phyloP scores from a whole-genome alignment of 2,329 filamentous ascomycete genomes.

The Fusarium anguioides region DNA sequence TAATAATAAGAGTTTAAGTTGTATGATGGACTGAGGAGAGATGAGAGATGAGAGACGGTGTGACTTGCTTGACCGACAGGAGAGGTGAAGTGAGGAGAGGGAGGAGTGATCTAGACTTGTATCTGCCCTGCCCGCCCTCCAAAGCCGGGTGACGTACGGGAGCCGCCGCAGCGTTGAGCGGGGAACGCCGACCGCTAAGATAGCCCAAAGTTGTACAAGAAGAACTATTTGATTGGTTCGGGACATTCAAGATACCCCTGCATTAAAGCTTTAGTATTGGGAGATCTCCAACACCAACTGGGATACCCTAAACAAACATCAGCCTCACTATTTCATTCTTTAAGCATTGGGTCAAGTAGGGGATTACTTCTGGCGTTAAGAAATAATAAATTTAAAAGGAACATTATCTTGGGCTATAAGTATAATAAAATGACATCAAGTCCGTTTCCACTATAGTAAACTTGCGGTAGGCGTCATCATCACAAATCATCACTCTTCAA shows the following conservation, averaged over 20 bases:
- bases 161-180: constrained; percentile 41
- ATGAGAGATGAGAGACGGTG: constrained; percentile 29
- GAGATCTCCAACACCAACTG: neutral
- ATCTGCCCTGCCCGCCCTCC: constrained; percentile 17
- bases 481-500: no score
- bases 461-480: no score
- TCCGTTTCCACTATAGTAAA: no score
- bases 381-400: neutral
- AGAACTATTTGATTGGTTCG: constrained; percentile 30
- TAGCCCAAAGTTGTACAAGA: constrained; percentile 36
- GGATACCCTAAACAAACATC: constrained; percentile 25
- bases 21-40: constrained; percentile 22
- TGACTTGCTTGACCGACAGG: constrained; percentile 32
- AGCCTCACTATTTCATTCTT: neutral
- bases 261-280: neutral
- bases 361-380: neutral
- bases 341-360: neutral
- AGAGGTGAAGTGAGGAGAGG: neutral
- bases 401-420: no score
- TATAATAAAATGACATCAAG: no score
- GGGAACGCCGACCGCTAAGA: constrained; percentile 36
- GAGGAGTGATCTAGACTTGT: neutral
- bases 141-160: constrained; percentile 35
- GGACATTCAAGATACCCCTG: constrained; percentile 16
- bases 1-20: neutral